Conservation (phyloP, 208 protist species). For the Naegleria fowleri region DNA sequence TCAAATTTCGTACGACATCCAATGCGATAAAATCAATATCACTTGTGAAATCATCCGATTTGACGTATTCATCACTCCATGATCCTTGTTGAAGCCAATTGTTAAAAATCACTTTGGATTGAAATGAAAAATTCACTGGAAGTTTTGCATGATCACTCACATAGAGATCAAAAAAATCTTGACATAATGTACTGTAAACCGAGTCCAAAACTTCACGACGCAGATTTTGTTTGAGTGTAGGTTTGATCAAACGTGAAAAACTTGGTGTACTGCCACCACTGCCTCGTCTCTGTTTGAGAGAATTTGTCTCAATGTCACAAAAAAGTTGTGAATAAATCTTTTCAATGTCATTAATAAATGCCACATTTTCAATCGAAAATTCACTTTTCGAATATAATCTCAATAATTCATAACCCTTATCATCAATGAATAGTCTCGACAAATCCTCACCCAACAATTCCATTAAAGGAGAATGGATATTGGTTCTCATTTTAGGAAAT, state of each 20-base stretch:
- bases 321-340: background rate
- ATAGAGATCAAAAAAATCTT: background rate
- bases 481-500: background rate
- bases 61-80: background rate
- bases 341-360: background rate
- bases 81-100: background rate
- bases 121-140: background rate
- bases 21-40: background rate
- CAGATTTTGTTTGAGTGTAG: background rate
- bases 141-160: background rate
- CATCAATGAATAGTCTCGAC: background rate
- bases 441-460: background rate
- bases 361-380: background rate
- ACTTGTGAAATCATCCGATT: background rate
- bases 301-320: background rate
- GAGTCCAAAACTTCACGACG: background rate
- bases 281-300: background rate
- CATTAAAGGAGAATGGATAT: background rate
- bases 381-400: background rate
- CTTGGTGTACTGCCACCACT: background rate
- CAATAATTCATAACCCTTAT: background rate
- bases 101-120: background rate
- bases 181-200: background rate
- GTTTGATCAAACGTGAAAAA: background rate
- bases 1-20: background rate